Conservation (phyloP, 2,329 filamentous ascomycete species). For the Colletotrichum spaethianum region DNA sequence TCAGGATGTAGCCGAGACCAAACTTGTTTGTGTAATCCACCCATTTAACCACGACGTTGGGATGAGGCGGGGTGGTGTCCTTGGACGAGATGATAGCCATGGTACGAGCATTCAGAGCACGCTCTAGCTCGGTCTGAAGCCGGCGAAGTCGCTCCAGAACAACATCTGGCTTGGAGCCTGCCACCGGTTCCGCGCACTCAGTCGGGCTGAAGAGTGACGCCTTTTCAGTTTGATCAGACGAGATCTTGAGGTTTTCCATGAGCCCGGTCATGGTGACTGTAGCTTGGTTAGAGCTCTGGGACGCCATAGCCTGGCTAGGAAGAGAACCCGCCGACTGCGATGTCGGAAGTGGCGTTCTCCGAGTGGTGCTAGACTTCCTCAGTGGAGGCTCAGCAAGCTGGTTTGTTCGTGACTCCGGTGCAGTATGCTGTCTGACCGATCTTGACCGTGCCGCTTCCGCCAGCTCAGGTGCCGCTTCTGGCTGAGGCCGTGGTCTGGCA, state of each 20-base stretch:
- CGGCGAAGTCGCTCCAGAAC: constrained; percentile 69
- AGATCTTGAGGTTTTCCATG: constrained; percentile 45
- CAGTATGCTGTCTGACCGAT: constrained; percentile 38
- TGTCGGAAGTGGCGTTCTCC: constrained; percentile 40
- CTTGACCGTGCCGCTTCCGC: constrained; percentile 31
- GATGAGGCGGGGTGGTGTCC: constrained; percentile 67
- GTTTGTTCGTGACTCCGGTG: constrained; percentile 32
- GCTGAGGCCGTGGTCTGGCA: constrained; percentile 49
- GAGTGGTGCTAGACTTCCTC: constrained; percentile 25
- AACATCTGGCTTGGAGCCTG: constrained; percentile 69
- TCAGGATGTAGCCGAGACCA: constrained; percentile 86
- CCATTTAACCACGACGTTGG: constrained; percentile 82
- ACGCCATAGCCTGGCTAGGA: constrained; percentile 25
- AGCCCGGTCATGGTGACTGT: constrained; percentile 36
- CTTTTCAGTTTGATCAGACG: constrained; percentile 48
- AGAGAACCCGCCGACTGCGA: constrained; percentile 39
- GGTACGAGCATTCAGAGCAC: constrained; percentile 73
- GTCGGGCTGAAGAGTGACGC: constrained; percentile 69
- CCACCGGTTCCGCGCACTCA: constrained; percentile 65
- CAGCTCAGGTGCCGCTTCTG: constrained; percentile 26
- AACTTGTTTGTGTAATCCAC: constrained; percentile 92
- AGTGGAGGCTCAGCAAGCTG: constrained; percentile 32
- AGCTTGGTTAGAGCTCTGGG: constrained; percentile 27
- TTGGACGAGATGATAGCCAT: constrained; percentile 73
- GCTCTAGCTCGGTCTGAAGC: constrained; percentile 73